Evolutionary conservation across 345 rosid species (phyloP).

Genomic region (Schrenkiella parvula): DNA sequence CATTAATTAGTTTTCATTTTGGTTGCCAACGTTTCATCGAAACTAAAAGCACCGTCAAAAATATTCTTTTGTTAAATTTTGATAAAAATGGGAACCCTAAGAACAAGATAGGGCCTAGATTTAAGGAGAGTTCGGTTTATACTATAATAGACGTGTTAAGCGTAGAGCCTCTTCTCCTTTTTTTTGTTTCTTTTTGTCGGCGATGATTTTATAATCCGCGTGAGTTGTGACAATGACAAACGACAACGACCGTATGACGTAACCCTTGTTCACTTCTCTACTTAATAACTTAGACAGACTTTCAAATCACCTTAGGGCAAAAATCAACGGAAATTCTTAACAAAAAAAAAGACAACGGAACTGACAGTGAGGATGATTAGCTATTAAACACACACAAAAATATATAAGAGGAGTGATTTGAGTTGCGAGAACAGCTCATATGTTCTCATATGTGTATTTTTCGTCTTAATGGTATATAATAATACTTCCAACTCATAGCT

Average conservation of each 20-base stretch:
- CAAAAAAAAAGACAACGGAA: neutral
- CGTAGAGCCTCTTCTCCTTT: slow-evolving; percentile 9
- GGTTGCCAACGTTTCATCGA: neutral
- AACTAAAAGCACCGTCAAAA: slow-evolving; percentile 7
- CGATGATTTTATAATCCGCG: slow-evolving; percentile 10
- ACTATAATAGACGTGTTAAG: slow-evolving; percentile 9
- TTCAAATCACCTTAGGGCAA: slow-evolving; percentile 7
- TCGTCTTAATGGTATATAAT: neutral
- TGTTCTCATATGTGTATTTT: neutral
- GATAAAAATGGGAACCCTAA: slow-evolving; percentile 8
- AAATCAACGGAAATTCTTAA: neutral
- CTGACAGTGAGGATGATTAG: neutral
- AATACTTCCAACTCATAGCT: neutral
- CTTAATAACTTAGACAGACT: neutral
- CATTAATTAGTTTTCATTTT: neutral
- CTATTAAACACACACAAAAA: neutral
- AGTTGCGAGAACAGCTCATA: slow-evolving; percentile 13
- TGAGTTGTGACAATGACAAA: slow-evolving; percentile 18
- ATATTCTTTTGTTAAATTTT: neutral
- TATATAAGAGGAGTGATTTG: neutral
- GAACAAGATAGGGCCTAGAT: slow-evolving; percentile 6
- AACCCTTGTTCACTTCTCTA: neutral
- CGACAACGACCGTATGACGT: slow-evolving; percentile 12
- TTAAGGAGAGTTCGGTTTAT: neutral
- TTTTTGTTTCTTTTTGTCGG: slow-evolving; percentile 17